phyloP scores from a whole-genome alignment of 2,329 filamentous ascomycete genomes.

The Rutstroemia sp. region DNA sequence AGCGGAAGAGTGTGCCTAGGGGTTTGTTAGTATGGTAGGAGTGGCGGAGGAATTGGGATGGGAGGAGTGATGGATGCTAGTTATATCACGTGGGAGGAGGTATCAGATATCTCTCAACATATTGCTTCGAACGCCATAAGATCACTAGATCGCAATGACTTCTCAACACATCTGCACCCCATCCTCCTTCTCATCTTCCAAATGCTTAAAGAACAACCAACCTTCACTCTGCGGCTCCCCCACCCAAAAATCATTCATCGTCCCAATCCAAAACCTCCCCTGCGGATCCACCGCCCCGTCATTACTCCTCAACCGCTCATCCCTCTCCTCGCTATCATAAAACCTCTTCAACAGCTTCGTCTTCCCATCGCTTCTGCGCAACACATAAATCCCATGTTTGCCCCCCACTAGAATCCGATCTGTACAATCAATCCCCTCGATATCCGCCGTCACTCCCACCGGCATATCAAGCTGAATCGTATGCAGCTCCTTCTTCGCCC shows the following conservation, averaged over 20 bases:
- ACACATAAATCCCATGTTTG: conserved; percentile 74
- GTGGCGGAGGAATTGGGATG: neutral
- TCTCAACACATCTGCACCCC: no score
- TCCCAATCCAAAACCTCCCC: conserved; percentile 78
- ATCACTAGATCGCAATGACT: neutral
- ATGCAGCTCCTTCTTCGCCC: conserved; percentile 31
- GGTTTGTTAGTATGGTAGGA: neutral
- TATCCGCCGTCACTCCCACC: conserved; percentile 68
- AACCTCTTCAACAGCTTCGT: conserved; percentile 49
- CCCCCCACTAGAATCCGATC: conserved; percentile 68
- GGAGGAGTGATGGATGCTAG: neutral
- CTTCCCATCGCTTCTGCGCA: conserved; percentile 53
- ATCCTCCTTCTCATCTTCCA: no score
- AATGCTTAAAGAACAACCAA: conserved; percentile 13
- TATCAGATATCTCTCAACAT: no score
- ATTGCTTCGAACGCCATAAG: neutral
- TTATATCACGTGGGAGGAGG: neutral
- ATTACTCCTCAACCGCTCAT: conserved; percentile 57
- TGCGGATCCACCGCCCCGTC: conserved; percentile 75
- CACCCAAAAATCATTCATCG: conserved; percentile 69
- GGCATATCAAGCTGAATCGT: conserved; percentile 43
- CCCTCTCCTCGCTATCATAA: conserved; percentile 27
- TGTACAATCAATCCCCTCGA: conserved; percentile 52
- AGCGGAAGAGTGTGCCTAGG: conserved; percentile 64
- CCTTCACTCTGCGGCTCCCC: conserved; percentile 31